phyloP scores from a whole-genome alignment of 371 early-diverging fungal species.

The Gilbertella persicaria region DNA sequence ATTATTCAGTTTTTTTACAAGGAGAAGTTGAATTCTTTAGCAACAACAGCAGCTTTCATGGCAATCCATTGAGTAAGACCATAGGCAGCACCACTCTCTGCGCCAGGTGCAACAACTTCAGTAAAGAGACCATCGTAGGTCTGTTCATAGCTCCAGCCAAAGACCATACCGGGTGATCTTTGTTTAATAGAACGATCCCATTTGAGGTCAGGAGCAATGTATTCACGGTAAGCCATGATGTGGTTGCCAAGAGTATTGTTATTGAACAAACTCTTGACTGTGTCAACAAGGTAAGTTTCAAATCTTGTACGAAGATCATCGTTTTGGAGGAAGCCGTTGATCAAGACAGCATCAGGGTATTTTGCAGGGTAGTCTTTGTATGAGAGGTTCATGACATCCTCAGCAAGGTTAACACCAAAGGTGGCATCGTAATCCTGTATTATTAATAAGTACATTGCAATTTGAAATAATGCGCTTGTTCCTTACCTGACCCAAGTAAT shows the following conservation, averaged over 20 bases:
- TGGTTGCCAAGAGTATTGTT: conserved; percentile 38
- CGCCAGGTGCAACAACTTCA: conserved; percentile 32
- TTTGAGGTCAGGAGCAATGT: conserved; percentile 36
- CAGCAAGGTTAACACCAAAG: conserved; percentile 52
- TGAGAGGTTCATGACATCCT: conserved; percentile 30
- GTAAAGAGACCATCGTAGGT: conserved; percentile 39
- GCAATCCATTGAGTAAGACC: conserved; percentile 51
- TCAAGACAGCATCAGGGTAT: conserved; percentile 46
- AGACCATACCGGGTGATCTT: conserved; percentile 54
- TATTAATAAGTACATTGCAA: too few species aligned
- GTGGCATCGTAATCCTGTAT: conserved; percentile 54
- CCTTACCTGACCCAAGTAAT: conserved; percentile 45
- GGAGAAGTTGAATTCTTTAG: conserved; percentile 38
- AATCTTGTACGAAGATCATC: conserved; percentile 31
- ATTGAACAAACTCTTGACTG: conserved; percentile 53
- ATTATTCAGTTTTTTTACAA: too few species aligned
- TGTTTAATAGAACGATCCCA: conserved; percentile 59
- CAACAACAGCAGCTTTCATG: conserved; percentile 27
- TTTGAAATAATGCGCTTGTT: neutral
- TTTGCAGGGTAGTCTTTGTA: conserved; percentile 38
- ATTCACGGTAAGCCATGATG: neutral
- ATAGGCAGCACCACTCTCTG: conserved; percentile 49
- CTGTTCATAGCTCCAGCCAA: conserved; percentile 45
- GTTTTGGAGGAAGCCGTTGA: conserved; percentile 54
- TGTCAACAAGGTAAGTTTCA: conserved; percentile 49